Conservation (phyloP, 1,139 yeast genomes). For the Groenewaldozyma auringiensis region DNA sequence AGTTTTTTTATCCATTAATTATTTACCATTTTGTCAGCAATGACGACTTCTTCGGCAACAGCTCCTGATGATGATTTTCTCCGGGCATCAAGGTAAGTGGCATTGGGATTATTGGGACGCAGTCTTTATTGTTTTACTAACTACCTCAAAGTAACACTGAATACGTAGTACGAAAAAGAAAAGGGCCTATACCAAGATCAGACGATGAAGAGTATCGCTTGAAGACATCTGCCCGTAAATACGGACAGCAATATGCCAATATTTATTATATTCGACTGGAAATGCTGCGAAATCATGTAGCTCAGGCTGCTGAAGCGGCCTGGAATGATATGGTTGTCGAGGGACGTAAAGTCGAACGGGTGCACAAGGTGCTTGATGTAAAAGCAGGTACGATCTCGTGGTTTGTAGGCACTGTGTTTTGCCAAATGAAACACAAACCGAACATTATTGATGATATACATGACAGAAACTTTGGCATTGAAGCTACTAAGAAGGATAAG, state of each 20-base stretch:
- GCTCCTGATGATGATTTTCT: background rate
- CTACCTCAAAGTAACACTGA: background rate
- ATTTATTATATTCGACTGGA: constrained; percentile 62
- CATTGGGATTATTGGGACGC: background rate
- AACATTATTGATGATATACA: constrained; percentile 78
- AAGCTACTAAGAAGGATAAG: constrained; percentile 33
- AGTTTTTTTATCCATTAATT: too few relatives aligned
- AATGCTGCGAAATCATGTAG: constrained; percentile 47
- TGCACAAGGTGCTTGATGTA: constrained; percentile 71
- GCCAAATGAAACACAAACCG: constrained; percentile 79
- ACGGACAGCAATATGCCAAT: constrained; percentile 64
- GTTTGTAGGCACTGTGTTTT: constrained; percentile 85
- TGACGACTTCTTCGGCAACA: background rate
- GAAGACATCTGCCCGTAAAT: constrained; percentile 38
- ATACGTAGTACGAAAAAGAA: background rate
- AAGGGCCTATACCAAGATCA: constrained; percentile 7
- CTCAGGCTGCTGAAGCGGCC: constrained; percentile 39
- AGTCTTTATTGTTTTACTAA: background rate
- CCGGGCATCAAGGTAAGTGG: background rate
- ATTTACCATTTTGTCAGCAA: too few relatives aligned
- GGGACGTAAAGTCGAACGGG: constrained; percentile 32
- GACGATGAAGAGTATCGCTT: constrained; percentile 18
- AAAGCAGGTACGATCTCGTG: constrained; percentile 63
- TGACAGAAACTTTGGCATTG: constrained; percentile 36
- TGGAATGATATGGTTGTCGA: constrained; percentile 43